Evolutionary conservation across 1,139 yeast species (phyloP), one percentile per base, ranked within the genome.

Genomic region (Protomyces pachydermus): DNA sequence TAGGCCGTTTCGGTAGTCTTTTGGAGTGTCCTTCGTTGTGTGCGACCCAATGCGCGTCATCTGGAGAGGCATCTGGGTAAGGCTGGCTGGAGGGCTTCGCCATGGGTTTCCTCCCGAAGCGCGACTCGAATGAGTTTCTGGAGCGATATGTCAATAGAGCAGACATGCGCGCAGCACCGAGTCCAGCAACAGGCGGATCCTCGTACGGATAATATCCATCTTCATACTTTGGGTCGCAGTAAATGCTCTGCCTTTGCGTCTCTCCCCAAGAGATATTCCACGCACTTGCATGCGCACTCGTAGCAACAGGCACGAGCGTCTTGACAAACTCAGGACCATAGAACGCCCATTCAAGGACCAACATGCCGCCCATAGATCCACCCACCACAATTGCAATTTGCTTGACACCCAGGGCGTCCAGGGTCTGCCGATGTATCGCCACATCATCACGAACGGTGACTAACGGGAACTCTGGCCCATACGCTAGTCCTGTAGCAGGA

Each of bases 351-450:
- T 93, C 98, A 69, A 93, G 77, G 0, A 93, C 91, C 61, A 91
- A 77, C 98, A 93, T 93, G n/a, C 98, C 98, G 46, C 98, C 98
- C 98, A 93, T 93, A 35, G 98, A 91, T 0, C 98, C 98, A 37
- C 98, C 98, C 65, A 93, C 83, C 3, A 88, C 95, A 60, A 87
- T 83, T 0, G 98, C 97, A 50, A 93, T 78, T 65, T 84, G 82
- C 65, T 80, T 81, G 34, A 93, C 89, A 0, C 88, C 90, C 61
- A 93, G 76, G 20, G 80, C 81, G 34, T 89, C 90, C 64, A 93
- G 78, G 4, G 93, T 85, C 65, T 86, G 74, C 69, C 79, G 84
- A 71, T 93, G 98, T n/a, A 93, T 83, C 16, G 81, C 80, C 8
- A 90, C 88, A 71, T 93, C 98, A 72, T 93, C 98, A 68, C 95